Evolutionary conservation across 2,329 filamentous ascomycete genomes (phyloP), one percentile per base, ranked within the genome.

Genomic region (Gnomoniopsis sp.): DNA sequence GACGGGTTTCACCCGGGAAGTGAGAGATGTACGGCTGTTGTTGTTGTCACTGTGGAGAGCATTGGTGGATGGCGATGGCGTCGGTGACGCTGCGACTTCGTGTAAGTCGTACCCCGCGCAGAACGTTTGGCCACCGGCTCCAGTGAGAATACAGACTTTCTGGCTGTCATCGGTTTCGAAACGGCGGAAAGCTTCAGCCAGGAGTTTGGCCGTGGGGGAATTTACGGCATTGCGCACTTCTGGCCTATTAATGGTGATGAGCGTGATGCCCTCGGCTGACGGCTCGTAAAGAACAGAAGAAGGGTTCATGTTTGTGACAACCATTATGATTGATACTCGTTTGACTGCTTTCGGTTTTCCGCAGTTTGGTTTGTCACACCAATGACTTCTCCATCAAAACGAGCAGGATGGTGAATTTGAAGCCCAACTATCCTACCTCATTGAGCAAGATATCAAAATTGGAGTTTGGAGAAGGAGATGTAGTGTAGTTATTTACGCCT

Each of bases 101-200:
- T 79, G 74, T 1, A 84, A 72, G 63, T 85, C 81, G 57, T 76
- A 79, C 6, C 81, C 81, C 0, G 80, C 79, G 66, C 80, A 83
- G 63, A 85, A 85, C 1, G 72, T 79, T 6, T 69, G 71, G 19
- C 75, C 72, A 17, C 65, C 52, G 6, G 71, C 69, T 12, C 81
- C 81, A 51, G 75, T 67, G 23, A 85, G 71, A 34, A 85, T 70
- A 67, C 78, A 79, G 8, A 84, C 73, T 63, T 82, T 84, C 62
- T 84, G 81, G 1, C 69, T 65, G 0, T 66, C 11, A 63, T 85
- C 80, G 15, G 70, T 65, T 62, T 85, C 81, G 60, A 83, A 85
- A 7, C 64, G 64, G 1, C 76, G 65, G 63, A 85, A 76, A 6
- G 79, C 77, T 0, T 72, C 65, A 26, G 77, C 77, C 6, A 86